Percentiles rank a stretch among this genome's conserved stretches.
Evolutionary conservation across 495 filamentous ascomycete species (phyloP).

Genomic region (Hypomontagnella monticulosa): DNA sequence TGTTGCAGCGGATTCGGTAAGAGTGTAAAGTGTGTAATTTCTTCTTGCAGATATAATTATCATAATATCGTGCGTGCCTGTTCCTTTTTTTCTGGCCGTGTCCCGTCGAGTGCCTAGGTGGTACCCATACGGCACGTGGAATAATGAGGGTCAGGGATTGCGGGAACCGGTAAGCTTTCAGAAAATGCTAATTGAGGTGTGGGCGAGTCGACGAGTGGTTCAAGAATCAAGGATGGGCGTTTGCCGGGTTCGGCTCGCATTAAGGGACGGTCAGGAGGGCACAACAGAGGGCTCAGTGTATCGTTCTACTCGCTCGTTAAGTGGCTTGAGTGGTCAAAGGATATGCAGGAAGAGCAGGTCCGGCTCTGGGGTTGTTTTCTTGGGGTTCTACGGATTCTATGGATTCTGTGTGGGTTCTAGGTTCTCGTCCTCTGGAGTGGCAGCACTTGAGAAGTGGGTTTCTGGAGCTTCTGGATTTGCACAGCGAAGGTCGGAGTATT

Average conservation of each 20-base stretch:
- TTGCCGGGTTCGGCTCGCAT: slow-evolving; percentile 42
- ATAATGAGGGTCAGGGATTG: slow-evolving; percentile 33
- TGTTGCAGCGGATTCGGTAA: slow-evolving; percentile 16
- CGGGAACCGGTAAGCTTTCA: slow-evolving; percentile 36
- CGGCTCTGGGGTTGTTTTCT: slow-evolving; percentile 4
- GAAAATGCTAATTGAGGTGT: slow-evolving; percentile 35
- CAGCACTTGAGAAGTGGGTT: slow-evolving; percentile 15
- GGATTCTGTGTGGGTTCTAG: not conserved
- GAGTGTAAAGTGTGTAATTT: too few species aligned
- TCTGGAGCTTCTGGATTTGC: slow-evolving; percentile 42
- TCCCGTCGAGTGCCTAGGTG: slow-evolving; percentile 26
- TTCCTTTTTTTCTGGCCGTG: slow-evolving; percentile 15
- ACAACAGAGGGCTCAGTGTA: slow-evolving; percentile 27
- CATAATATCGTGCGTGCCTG: slow-evolving; percentile 26
- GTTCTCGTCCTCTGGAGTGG: slow-evolving; percentile 5
- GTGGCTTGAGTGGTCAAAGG: slow-evolving; percentile 12
- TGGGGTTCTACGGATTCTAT: slow-evolving; percentile 14
- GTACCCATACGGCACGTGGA: slow-evolving; percentile 39
- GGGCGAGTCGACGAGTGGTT: slow-evolving; percentile 39
- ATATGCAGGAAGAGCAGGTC: slow-evolving; percentile 32
- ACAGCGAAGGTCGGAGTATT: slow-evolving; percentile 46
- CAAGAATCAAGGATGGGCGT: slow-evolving; percentile 24
- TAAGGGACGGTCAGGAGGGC: slow-evolving; percentile 39
- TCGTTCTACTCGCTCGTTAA: slow-evolving; percentile 31
- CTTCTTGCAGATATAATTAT: slow-evolving; percentile 38